Evolutionary conservation across 306 rosid species (phyloP).

Genomic region (Citrullus colocynthis): DNA sequence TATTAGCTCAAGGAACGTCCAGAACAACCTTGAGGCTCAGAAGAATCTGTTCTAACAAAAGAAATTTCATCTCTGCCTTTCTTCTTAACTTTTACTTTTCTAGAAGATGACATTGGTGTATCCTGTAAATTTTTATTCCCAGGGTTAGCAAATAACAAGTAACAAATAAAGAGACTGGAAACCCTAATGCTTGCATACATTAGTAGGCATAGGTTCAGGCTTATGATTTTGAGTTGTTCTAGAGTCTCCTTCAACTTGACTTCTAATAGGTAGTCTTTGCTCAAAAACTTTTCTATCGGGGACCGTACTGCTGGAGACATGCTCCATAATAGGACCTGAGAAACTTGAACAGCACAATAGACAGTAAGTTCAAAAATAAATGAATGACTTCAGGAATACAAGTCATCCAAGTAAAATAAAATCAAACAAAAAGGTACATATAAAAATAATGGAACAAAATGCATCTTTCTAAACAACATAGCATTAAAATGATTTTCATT

Average conservation of each 20-base stretch:
- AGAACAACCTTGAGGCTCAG: conserved; percentile 66
- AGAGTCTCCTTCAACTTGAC: conserved; percentile 41
- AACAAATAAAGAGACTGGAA: conserved; percentile 15
- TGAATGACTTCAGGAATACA: neutral
- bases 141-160: conserved; percentile 22
- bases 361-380: conserved; percentile 69
- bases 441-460: neutral
- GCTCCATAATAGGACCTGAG: conserved; percentile 96
- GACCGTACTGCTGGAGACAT: conserved; percentile 40
- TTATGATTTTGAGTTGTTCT: conserved; percentile 33
- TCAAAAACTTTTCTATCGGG: conserved; percentile 54
- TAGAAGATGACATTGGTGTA: conserved; percentile 41
- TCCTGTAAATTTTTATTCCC: conserved; percentile 43
- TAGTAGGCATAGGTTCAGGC: conserved; percentile 25
- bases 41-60: conserved; percentile 35
- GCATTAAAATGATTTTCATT: neutral
- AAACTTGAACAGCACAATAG: conserved; percentile 96
- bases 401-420: neutral
- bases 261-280: conserved; percentile 30
- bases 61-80: conserved; percentile 35
- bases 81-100: conserved; percentile 67
- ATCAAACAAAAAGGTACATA: neutral
- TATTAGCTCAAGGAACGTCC: conserved; percentile 9
- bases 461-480: neutral
- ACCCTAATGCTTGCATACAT: conserved; percentile 32